Evolutionary conservation across 1,284 basidiomycete species (phyloP).

Genomic region (Pascua sp.): DNA sequence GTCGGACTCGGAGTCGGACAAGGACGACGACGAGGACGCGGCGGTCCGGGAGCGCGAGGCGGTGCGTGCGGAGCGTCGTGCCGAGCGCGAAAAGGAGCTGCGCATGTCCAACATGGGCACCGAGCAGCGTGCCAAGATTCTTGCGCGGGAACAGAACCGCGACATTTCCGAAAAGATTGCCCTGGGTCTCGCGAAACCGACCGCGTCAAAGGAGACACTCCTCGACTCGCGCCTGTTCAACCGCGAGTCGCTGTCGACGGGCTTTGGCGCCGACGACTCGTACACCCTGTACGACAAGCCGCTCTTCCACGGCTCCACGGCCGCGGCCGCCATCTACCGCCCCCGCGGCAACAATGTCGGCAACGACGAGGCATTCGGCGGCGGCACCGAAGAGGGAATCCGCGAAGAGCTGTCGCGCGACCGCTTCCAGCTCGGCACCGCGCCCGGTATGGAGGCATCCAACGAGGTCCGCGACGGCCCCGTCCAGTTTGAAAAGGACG

Average conservation of each 20-base stretch:
- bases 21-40: constrained; percentile 69
- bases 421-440: constrained; percentile 85
- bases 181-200: constrained; percentile 93
- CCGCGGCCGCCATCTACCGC: constrained; percentile 96
- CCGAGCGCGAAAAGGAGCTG: constrained; percentile 93
- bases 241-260: constrained; percentile 75
- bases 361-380: constrained; percentile 85
- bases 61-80: constrained; percentile 86
- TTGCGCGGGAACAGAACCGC: constrained; percentile 89
- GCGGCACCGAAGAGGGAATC: constrained; percentile 92
- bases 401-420: constrained; percentile 85
- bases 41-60: constrained; percentile 80
- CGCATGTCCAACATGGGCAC: constrained; percentile 99
- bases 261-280: constrained; percentile 86
- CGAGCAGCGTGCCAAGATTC: constrained; percentile 90
- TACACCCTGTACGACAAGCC: constrained; percentile 95
- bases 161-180: constrained; percentile 99
- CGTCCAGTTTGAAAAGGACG: constrained; percentile 99
- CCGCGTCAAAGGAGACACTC: constrained; percentile 91
- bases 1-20: constrained; percentile 32
- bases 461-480: constrained; percentile 75
- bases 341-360: constrained; percentile 72
- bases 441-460: constrained; percentile 62
- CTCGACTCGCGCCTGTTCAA: constrained; percentile 96
- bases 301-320: constrained; percentile 90